Percentiles rank a stretch among this genome's conserved stretches.
phyloP scores from a whole-genome alignment of 2,329 filamentous ascomycete genomes.

The Colletotrichum camelliae region DNA sequence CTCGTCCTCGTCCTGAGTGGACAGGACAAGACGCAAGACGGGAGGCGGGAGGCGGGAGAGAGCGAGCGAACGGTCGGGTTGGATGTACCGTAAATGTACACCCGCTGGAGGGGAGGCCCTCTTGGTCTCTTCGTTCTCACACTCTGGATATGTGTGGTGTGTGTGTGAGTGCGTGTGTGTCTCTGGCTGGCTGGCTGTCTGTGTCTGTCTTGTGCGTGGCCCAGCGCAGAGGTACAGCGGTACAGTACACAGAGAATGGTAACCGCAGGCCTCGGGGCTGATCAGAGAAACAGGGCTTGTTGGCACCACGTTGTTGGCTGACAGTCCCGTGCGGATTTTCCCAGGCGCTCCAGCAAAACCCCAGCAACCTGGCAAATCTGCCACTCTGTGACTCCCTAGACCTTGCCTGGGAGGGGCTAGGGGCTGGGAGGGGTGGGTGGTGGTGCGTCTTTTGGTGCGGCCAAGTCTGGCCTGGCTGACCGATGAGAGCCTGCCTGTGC shows the following conservation, averaged over 20 bases:
- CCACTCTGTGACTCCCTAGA: conserved; percentile 5
- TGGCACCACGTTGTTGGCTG: conserved; percentile 34
- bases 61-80: background rate
- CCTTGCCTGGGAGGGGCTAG: background rate
- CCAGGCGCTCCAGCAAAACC: conserved; percentile 17
- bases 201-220: conserved; percentile 14
- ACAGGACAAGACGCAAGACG: background rate
- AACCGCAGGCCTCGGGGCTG: background rate
- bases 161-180: background rate
- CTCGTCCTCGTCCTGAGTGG: background rate
- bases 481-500: background rate
- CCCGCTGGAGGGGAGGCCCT: background rate
- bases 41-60: background rate
- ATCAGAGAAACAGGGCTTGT: conserved; percentile 12
- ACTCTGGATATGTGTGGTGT: background rate
- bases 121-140: background rate
- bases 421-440: background rate
- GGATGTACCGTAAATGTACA: background rate
- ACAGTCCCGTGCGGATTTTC: conserved; percentile 25
- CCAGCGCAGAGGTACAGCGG: conserved; percentile 25
- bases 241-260: conserved; percentile 11
- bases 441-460: conserved; percentile 3
- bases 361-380: conserved; percentile 11
- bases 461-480: conserved; percentile 3
- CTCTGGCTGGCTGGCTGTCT: background rate